phyloP scores from a whole-genome alignment of 495 filamentous ascomycete species.

The Talaromyces adpressus region DNA sequence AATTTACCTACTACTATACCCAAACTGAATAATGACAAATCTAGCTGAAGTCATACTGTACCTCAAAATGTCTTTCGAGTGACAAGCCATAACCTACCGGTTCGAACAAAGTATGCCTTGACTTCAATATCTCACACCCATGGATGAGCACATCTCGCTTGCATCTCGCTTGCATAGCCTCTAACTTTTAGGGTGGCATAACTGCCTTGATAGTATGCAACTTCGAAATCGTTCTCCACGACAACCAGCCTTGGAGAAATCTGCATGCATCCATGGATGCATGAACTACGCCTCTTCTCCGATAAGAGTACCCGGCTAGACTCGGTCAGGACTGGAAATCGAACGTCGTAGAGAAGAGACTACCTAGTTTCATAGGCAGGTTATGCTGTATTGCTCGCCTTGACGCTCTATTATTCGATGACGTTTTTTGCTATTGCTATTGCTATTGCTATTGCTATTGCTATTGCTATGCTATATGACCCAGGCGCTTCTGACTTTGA shows the following conservation, averaged over 20 bases:
- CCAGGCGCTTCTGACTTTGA: background rate
- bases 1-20: background rate
- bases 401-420: too few species aligned
- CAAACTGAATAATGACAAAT: background rate
- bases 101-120: too few species aligned
- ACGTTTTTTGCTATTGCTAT: too few species aligned
- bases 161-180: background rate
- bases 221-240: background rate
- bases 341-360: background rate
- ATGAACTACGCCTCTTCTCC: background rate
- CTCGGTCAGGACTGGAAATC: background rate
- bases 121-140: background rate
- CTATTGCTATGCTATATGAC: too few species aligned
- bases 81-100: background rate
- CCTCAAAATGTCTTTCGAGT: background rate
- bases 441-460: too few species aligned
- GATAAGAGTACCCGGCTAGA: background rate
- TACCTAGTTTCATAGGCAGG: background rate
- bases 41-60: background rate
- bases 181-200: background rate
- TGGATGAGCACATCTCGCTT: background rate
- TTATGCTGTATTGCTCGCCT: background rate
- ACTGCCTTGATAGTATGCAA: background rate
- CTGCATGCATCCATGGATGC: background rate
- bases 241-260: background rate